A percentile compares a stretch with the other conserved stretches of the same genome.
Evolutionary conservation across 768 basidiomycete species (phyloP).

Genomic region (Termitomyces heimii): DNA sequence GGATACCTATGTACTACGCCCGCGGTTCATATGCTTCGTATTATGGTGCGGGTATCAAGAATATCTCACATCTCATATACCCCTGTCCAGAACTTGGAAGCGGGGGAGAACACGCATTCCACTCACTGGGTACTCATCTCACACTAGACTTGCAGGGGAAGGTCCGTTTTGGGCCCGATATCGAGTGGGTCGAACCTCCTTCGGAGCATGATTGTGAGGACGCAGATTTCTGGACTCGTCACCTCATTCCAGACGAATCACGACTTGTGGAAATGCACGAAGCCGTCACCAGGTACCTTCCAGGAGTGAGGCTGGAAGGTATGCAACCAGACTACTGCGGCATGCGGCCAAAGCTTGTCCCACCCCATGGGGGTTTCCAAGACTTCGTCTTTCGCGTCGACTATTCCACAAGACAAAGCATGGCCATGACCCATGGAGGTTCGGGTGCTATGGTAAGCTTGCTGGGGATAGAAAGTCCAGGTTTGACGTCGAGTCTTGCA

Average conservation of each 20-base stretch:
- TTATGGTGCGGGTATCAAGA: conserved; percentile 65
- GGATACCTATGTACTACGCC: conserved; percentile 74
- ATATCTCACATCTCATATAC: conserved; percentile 78
- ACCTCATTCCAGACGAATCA: conserved; percentile 60
- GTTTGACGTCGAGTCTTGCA: conserved; percentile 81
- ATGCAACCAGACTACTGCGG: conserved; percentile 82
- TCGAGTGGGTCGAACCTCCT: conserved; percentile 76
- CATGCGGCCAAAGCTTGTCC: conserved; percentile 81
- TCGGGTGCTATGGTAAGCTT: conserved; percentile 67
- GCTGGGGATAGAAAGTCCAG: conserved; percentile 90
- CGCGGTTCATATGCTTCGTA: conserved; percentile 89
- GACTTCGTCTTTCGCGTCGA: conserved; percentile 78
- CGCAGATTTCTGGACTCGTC: conserved; percentile 70
- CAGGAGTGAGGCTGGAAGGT: conserved; percentile 50
- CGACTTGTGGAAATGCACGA: conserved; percentile 58
- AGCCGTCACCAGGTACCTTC: conserved; percentile 72
- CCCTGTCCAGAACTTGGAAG: conserved; percentile 73
- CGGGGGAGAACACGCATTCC: conserved; percentile 54
- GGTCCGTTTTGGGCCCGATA: conserved; percentile 88
- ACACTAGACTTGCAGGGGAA: conserved; percentile 82
- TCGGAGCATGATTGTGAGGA: conserved; percentile 35
- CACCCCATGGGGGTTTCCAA: conserved; percentile 68
- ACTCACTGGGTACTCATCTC: conserved; percentile 88
- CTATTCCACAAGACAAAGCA: conserved; percentile 34
- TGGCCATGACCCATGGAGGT: conserved; percentile 14